Base-by-base conservation (phyloP, 345 rosid genomes). In the Reutealis trisperma region DNA sequence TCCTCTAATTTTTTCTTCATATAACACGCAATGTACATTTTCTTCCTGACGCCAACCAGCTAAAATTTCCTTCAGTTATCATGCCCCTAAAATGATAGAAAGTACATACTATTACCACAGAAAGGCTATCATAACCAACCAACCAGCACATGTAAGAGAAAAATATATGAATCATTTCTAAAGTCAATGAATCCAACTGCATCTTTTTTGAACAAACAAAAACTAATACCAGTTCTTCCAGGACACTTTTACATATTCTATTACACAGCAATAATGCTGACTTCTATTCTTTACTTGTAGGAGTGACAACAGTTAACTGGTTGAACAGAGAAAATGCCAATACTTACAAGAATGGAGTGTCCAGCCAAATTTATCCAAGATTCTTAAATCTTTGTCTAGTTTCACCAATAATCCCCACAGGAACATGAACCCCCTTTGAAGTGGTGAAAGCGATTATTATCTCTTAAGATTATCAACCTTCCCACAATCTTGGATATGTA, bases 341-440 rank as follows among this genome's bases (percentile, higher is more conserved):
- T 15, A n/a, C 15, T 70, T 60, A 70, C 45, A 32, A 16, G 27
- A 8, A 27, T 32, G 24, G 14, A 71, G 32, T 8, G 42, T 54
- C 19, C 55, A 52, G 63, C 19, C 13, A 61, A 71, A 63, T 32
- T 41, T 34, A 61, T 78, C 0, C 12, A 2, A 2, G 45, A n/a
- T 15, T 37, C 64, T 42, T 62, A 51, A 5, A 27, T 8, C 1
- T 55, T 65, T 75, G 59, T 22, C 18, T 6, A 57, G 73, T 64
- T 37, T 84, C 78, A 85, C 95, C 95, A 91, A 76, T 87, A 91
- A 82, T 91, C 95, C 74, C 91, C 88, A 85, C 95, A 91, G 68
- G 93, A 88, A 76, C 95, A 91, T 54, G 88, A 86, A 73, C 95
- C 90, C 58, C 80, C 84, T 12, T 76, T 82, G 67, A 91, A 91